These are phyloP conservation scores for Hippophae tibetana DNA, from an alignment of 306 rosid species.

Conservation along the genomic window DNA sequence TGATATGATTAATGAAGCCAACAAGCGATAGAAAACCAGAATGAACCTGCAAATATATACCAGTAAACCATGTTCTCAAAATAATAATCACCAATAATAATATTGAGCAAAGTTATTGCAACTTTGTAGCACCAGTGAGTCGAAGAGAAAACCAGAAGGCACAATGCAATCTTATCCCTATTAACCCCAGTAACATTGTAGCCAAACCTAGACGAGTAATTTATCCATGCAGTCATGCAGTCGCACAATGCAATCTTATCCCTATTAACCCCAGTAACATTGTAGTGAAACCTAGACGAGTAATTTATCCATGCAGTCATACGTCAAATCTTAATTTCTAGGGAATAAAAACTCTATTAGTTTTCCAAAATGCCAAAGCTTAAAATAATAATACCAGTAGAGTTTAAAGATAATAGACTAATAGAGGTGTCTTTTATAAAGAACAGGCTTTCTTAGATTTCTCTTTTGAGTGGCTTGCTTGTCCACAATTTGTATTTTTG, in stretches of 20 bases:
- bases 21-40: constrained; percentile 67
- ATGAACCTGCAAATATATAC: constrained; percentile 45
- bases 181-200: constrained; percentile 5
- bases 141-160: constrained; percentile 13
- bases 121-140: constrained; percentile 6
- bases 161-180: constrained; percentile 4
- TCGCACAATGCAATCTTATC: not conserved
- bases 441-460: no score
- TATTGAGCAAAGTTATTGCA: constrained; percentile 1
- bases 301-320: no score
- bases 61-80: constrained; percentile 19
- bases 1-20: constrained; percentile 55
- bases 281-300: constrained; percentile 11
- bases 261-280: not conserved
- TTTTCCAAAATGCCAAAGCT: no score
- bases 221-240: no score
- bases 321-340: no score
- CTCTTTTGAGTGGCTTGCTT: no score
- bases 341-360: no score
- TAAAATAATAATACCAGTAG: no score
- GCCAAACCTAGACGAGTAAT: constrained; percentile 3
- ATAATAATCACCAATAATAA: constrained; percentile 8
- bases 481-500: no score
- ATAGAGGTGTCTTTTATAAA: no score
- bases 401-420: no score